Percentiles rank a stretch among this genome's conserved stretches.
These are phyloP conservation scores for Dryadomyces sulphureus DNA, from an alignment of 2,329 filamentous ascomycete genomes.

Conservation along the genomic window DNA sequence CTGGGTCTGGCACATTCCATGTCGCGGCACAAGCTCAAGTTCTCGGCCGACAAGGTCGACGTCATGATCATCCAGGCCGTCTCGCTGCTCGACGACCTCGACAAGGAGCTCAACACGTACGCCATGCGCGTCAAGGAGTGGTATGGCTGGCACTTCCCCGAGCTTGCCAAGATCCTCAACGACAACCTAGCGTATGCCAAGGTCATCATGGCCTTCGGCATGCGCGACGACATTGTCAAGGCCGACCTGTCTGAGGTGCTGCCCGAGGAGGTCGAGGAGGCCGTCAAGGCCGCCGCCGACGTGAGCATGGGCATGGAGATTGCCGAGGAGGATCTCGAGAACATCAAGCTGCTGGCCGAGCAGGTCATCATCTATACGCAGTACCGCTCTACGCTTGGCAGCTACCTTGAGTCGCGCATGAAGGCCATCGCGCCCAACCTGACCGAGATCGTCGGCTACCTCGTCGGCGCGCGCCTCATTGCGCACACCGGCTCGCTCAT, in stretches of 20 bases:
- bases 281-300: constrained; percentile 87
- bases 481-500: constrained; percentile 88
- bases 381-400: constrained; percentile 75
- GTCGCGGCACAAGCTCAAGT: constrained; percentile 95
- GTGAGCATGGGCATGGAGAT: constrained; percentile 99
- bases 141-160: constrained; percentile 99
- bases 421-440: constrained; percentile 92
- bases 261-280: constrained; percentile 84
- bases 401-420: constrained; percentile 87
- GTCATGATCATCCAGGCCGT: constrained; percentile 99
- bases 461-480: constrained; percentile 89
- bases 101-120: constrained; percentile 98
- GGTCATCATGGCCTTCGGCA: constrained; percentile 77
- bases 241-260: constrained; percentile 79
- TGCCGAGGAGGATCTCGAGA: constrained; percentile 77
- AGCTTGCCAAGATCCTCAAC: constrained; percentile 92
- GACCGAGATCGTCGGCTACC: constrained; percentile 80
- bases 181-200: constrained; percentile 92
- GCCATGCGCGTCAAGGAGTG: constrained; percentile 99
- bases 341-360: constrained; percentile 81
- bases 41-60: constrained; percentile 96
- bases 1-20: constrained; percentile 94
- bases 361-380: constrained; percentile 88
- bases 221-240: constrained; percentile 64
- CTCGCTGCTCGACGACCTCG: constrained; percentile 81